Evolutionary conservation across 352 stramenopile species (phyloP), one percentile per base, ranked within the genome.

Genomic region (Plasmopara halstedii): DNA sequence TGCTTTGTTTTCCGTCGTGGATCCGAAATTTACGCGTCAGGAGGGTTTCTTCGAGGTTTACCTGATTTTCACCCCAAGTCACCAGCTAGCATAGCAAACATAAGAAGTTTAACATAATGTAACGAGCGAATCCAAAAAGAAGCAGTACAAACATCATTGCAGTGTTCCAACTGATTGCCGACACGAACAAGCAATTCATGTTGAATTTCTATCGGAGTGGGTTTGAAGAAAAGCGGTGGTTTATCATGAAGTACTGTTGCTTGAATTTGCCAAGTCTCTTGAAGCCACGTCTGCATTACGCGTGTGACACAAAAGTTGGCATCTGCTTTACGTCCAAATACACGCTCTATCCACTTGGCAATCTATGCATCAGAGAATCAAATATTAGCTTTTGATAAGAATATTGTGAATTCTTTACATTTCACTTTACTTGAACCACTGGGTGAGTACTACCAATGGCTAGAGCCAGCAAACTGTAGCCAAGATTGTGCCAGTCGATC

Each of bases 401-500:
- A 11, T 7, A 35, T 5, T 7, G 19, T 22, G 15, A 37, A 19
- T 6, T 44, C n/a, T 18, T 4, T 11, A 25, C 11, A 14, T 21
- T 42, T n/a, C 17, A 4, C n/a, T 13, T 14, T 36, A 85, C 77
- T 63, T 85, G 85, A 25, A 93, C 82, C n/a, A 93, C 56, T 15
- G 64, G 56, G 42, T 94, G 75, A 22, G 41, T 49, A 22, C 48
- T 51, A 29, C 62, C 80, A 39, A 86, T 63, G 31, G 73, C 94
- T 31, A 86, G 63, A 31, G 67, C 77, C 33, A 99, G 83, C 67
- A 99, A 98, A 46, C 91, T 98, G 75, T 96, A 99, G 22, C 96
- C 97, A 26, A 99, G 64, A 73, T 99, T 99, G 69, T 99, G 97
- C 97, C 97, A 99, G 64, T 99, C 97, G 56, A 99, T 95, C 11